Conservation (phyloP, 75 land plant species). For the Sequoiadendron giganteum region DNA sequence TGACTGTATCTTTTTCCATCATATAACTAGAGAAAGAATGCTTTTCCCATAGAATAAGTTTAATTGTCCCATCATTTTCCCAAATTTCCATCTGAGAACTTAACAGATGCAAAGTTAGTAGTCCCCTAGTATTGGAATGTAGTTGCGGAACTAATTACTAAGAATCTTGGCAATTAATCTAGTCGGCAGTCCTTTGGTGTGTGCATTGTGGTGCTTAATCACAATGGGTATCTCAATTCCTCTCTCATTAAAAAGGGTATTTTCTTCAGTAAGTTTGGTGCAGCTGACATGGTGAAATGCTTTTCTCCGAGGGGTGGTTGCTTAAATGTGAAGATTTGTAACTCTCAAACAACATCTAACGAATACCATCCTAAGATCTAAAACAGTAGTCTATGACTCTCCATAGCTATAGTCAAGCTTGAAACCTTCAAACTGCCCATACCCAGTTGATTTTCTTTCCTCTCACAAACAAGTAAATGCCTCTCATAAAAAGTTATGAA, state of each 20-base stretch:
- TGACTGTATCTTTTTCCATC: neutral
- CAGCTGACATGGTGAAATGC: neutral
- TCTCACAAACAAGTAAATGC: neutral
- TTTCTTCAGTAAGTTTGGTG: neutral
- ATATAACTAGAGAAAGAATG: neutral
- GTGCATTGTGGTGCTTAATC: neutral
- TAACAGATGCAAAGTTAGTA: neutral
- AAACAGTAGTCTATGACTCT: neutral
- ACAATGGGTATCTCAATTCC: too few relatives aligned
- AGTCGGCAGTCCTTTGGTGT: neutral
- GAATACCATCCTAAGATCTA: neutral
- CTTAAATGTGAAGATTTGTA: neutral
- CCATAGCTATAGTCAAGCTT: neutral
- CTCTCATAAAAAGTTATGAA: neutral
- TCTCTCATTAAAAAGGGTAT: neutral
- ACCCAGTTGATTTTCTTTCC: neutral
- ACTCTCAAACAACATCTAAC: neutral
- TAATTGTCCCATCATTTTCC: neutral
- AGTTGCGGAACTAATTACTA: neutral
- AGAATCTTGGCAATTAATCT: neutral
- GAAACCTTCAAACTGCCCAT: neutral
- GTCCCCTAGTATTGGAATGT: neutral
- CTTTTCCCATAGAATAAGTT: neutral
- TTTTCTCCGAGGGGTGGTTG: too few relatives aligned
- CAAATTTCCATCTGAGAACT: neutral